Percentiles rank a stretch among this genome's conserved stretches.
These are phyloP conservation scores for Kalmusia sp. DNA, from an alignment of 2,329 filamentous ascomycete species.

Conservation along the genomic window DNA sequence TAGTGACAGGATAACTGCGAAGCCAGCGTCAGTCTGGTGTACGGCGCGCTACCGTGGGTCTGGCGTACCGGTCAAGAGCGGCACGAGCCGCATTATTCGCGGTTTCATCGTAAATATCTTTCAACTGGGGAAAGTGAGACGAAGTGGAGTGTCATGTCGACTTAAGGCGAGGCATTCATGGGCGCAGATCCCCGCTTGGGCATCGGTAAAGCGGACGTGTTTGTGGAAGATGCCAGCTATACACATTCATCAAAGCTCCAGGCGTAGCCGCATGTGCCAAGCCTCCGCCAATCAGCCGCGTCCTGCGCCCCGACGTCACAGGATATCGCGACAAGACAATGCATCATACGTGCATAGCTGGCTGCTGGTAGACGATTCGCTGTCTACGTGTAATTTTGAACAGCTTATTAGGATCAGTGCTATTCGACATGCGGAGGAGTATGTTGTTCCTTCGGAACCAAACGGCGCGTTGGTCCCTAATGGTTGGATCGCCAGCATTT, in stretches of 20 bases:
- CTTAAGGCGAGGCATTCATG: conserved; percentile 22
- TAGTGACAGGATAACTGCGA: conserved; percentile 41
- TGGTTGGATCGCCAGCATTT: conserved; percentile 3
- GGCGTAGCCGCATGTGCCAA: conserved; percentile 24
- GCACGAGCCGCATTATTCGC: conserved; percentile 43
- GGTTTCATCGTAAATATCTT: conserved; percentile 39
- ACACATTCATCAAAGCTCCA: conserved; percentile 27
- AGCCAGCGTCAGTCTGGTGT: conserved; percentile 26
- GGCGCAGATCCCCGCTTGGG: conserved; percentile 15
- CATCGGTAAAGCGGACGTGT: conserved; percentile 27
- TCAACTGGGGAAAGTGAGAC: conserved; percentile 19
- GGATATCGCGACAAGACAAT: neutral
- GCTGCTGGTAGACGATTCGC: neutral
- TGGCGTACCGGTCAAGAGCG: conserved; percentile 43
- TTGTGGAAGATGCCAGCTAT: conserved; percentile 45
- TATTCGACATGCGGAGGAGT: neutral
- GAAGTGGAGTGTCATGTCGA: conserved; percentile 38
- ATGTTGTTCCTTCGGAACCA: neutral
- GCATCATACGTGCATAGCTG: neutral
- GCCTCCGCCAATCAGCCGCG: conserved; percentile 36
- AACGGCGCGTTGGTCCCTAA: neutral
- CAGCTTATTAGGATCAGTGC: neutral
- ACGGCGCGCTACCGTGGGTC: neutral
- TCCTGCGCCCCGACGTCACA: conserved; percentile 3
- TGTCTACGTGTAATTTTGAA: neutral